These are phyloP conservation scores for Fragilariopsis cylindrus DNA, from an alignment of 108 stramenopile species.

Conservation along the genomic window DNA sequence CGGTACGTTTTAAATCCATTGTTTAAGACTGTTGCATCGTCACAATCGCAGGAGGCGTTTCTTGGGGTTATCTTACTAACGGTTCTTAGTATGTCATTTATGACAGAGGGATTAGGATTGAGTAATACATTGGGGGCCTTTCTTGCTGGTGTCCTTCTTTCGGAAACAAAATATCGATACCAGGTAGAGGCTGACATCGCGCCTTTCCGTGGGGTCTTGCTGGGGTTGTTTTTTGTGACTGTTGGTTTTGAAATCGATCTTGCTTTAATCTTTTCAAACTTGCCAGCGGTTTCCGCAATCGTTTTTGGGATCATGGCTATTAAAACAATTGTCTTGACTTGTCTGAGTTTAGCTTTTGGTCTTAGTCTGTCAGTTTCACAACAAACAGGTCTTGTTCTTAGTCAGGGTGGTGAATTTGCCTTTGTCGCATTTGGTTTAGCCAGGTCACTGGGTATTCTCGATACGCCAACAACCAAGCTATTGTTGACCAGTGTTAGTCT, in stretches of 20 bases:
- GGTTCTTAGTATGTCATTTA: constrained; percentile 90
- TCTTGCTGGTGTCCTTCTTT: constrained; percentile 90
- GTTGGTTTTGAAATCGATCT: constrained; percentile 97
- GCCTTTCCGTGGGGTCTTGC: constrained; percentile 91
- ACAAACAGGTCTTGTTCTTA: constrained; percentile 89
- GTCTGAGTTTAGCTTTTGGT: constrained; percentile 77
- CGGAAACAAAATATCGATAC: constrained; percentile 95
- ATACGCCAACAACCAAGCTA: constrained; percentile 78
- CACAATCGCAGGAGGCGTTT: constrained; percentile 93
- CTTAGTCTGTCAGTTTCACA: constrained; percentile 78
- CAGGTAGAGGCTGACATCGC: constrained; percentile 96
- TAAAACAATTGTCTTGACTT: constrained; percentile 78
- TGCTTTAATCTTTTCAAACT: constrained; percentile 63
- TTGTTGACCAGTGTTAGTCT: constrained; percentile 93
- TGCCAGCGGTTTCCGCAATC: constrained; percentile 68
- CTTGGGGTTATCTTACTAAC: constrained; percentile 90
- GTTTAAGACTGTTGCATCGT: constrained; percentile 85
- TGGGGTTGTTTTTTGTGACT: constrained; percentile 96
- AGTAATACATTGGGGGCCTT: constrained; percentile 97
- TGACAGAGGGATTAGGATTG: constrained; percentile 94
- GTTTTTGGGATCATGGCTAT: constrained; percentile 82
- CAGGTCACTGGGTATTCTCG: constrained; percentile 79
- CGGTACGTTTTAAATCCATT: constrained; percentile 84
- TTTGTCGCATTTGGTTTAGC: constrained; percentile 96
- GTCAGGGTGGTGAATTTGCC: constrained; percentile 97